Evolutionary conservation across 2,329 filamentous ascomycete genomes (phyloP).

Genomic region (Tolypocladium pustulatum): DNA sequence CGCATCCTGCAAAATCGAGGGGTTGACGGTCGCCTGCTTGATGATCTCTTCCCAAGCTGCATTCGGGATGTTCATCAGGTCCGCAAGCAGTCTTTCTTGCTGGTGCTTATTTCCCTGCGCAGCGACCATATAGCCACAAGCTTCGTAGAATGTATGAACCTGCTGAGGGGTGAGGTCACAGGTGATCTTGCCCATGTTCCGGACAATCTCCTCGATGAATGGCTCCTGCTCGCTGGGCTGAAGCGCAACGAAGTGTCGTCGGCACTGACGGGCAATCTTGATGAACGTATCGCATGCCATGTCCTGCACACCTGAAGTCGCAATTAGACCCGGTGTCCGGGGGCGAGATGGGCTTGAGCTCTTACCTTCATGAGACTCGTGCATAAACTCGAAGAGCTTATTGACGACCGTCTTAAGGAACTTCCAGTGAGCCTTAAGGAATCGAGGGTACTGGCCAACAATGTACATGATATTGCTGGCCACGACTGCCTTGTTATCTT

Average conservation of each 20-base stretch:
- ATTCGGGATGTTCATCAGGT: conserved; percentile 91
- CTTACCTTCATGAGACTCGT: conserved; percentile 92
- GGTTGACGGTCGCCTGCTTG: conserved; percentile 71
- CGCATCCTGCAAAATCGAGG: conserved; percentile 75
- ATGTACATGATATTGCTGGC: conserved; percentile 99
- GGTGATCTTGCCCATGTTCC: conserved; percentile 92
- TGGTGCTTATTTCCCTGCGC: conserved; percentile 92
- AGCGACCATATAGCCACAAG: conserved; percentile 97
- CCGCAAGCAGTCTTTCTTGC: conserved; percentile 82
- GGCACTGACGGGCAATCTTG: conserved; percentile 97
- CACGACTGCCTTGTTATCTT: conserved; percentile 98
- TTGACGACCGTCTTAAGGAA: conserved; percentile 99
- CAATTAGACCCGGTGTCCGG: conserved; percentile 13
- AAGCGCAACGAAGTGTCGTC: conserved; percentile 90
- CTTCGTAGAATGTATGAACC: conserved; percentile 97
- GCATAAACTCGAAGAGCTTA: conserved; percentile 99
- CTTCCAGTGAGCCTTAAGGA: conserved; percentile 99
- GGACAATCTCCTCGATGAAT: conserved; percentile 97
- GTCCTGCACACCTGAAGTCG: conserved; percentile 70
- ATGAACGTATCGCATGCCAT: conserved; percentile 99
- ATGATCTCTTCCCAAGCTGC: conserved; percentile 95
- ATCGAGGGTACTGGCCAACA: conserved; percentile 95
- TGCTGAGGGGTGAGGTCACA: conserved; percentile 92
- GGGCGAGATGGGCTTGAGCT: conserved; percentile 2
- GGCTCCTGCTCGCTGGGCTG: conserved; percentile 91